These are phyloP conservation scores for Helotiales sp. DNA, from an alignment of 2,329 filamentous ascomycete genomes.

Conservation along the genomic window DNA sequence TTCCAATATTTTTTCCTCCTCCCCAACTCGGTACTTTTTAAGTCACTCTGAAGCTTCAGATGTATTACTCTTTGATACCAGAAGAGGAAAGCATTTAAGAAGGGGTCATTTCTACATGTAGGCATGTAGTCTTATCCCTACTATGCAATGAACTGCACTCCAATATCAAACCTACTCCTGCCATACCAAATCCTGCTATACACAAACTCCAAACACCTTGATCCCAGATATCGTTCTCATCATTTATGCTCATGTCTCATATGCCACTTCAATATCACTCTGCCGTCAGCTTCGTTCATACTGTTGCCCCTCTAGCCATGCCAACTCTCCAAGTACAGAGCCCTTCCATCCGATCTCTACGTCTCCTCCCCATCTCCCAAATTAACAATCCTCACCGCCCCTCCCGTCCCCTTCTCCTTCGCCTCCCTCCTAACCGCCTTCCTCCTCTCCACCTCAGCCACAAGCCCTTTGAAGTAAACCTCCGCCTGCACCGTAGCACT, in stretches of 20 bases:
- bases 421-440: slow-evolving; percentile 49
- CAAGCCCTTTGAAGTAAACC: slow-evolving; percentile 79
- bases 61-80: too few relatives aligned
- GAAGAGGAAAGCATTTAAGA: too few relatives aligned
- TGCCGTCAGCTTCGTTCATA: neutral
- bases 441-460: slow-evolving; percentile 72
- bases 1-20: too few relatives aligned
- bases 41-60: too few relatives aligned
- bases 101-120: neutral
- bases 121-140: neutral
- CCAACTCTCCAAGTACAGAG: neutral
- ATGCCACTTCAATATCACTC: neutral
- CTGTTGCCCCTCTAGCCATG: neutral
- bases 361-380: slow-evolving; percentile 25
- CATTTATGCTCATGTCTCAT: neutral
- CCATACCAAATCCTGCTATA: neutral
- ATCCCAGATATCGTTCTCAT: neutral
- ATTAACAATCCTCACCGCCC: slow-evolving; percentile 35
- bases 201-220: slow-evolving; percentile 2
- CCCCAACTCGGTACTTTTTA: too few relatives aligned
- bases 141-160: neutral
- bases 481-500: slow-evolving; percentile 82
- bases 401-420: slow-evolving; percentile 34
- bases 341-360: neutral
- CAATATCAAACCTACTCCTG: neutral